Conservation (phyloP, 495 filamentous ascomycete species). For the Trichoderma reesei region DNA sequence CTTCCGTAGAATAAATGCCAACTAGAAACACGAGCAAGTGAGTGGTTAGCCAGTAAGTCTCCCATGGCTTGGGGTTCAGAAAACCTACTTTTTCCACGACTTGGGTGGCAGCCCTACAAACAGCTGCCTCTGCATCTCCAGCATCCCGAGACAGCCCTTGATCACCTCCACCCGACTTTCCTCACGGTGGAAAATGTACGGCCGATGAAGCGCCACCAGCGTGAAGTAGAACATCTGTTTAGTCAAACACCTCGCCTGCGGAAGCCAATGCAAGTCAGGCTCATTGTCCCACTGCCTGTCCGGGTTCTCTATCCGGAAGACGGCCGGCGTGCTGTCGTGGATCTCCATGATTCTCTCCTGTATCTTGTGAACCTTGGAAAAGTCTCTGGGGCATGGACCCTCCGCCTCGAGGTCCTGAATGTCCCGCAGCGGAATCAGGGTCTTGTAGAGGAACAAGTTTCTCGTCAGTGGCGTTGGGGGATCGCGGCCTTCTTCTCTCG, state of each 20-base stretch:
- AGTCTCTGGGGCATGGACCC: constrained; percentile 37
- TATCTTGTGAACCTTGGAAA: constrained; percentile 42
- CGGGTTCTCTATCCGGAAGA: constrained; percentile 42
- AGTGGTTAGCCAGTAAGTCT: neutral
- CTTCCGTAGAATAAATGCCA: constrained; percentile 47
- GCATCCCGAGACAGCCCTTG: constrained; percentile 43
- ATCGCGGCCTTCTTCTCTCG: constrained; percentile 24
- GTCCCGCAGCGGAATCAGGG: constrained; percentile 25
- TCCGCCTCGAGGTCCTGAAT: constrained; percentile 41
- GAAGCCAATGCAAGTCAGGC: constrained; percentile 44
- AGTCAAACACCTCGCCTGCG: constrained; percentile 34
- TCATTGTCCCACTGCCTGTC: constrained; percentile 44
- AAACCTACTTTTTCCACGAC: constrained; percentile 42
- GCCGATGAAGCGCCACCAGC: constrained; percentile 51
- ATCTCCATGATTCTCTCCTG: constrained; percentile 40
- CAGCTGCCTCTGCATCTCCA: constrained; percentile 42
- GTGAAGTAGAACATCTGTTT: constrained; percentile 41
- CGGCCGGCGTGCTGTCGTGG: constrained; percentile 38
- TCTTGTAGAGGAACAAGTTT: constrained; percentile 26
- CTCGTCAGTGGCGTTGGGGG: constrained; percentile 36
- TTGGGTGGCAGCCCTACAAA: constrained; percentile 39
- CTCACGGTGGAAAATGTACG: constrained; percentile 51
- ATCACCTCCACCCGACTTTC: constrained; percentile 42
- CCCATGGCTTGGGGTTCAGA: neutral
- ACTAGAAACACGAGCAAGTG: neutral